A percentile compares a stretch with the other conserved stretches of the same genome.
These are phyloP conservation scores for Cyberlindnera suaveolens DNA, from an alignment of 805 yeast genomes.

Conservation along the genomic window DNA sequence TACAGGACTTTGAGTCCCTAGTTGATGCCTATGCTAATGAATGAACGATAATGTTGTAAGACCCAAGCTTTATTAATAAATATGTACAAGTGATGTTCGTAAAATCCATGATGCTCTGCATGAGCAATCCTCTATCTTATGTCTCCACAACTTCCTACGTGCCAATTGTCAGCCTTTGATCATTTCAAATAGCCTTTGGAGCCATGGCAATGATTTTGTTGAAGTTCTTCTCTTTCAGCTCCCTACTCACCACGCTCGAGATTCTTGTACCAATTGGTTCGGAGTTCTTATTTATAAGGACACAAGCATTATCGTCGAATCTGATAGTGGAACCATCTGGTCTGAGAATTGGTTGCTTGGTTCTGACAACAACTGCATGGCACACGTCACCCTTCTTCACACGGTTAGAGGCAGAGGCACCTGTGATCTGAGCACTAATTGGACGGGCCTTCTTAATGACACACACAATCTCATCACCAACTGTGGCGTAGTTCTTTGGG, in stretches of 20 bases:
- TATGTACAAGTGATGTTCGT: conserved; percentile 4
- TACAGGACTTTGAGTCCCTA: background rate
- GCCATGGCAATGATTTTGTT: conserved; percentile 87
- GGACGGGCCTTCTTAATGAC: conserved; percentile 92
- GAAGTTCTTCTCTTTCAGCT: conserved; percentile 74
- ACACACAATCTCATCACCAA: conserved; percentile 91
- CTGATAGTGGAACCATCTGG: conserved; percentile 81
- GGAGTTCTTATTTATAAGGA: conserved; percentile 81
- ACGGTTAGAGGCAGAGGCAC: conserved; percentile 67
- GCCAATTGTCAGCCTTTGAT: background rate
- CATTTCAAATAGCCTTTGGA: conserved; percentile 59
- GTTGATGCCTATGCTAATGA: background rate
- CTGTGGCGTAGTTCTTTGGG: conserved; percentile 73
- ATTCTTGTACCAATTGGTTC: conserved; percentile 96
- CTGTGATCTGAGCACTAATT: conserved; percentile 60
- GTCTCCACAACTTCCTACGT: too few relatives aligned
- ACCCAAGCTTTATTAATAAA: background rate
- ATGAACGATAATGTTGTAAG: background rate
- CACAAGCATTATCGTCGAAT: conserved; percentile 97
- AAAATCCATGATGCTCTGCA: conserved; percentile 1
- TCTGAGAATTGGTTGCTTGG: conserved; percentile 69
- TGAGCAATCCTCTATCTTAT: too few relatives aligned
- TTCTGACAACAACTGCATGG: conserved; percentile 92
- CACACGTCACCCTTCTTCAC: conserved; percentile 94
- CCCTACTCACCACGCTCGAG: conserved; percentile 84